These are phyloP conservation scores for Petunia hybrid DNA, from an alignment of 305 asterid species.

Conservation along the genomic window DNA sequence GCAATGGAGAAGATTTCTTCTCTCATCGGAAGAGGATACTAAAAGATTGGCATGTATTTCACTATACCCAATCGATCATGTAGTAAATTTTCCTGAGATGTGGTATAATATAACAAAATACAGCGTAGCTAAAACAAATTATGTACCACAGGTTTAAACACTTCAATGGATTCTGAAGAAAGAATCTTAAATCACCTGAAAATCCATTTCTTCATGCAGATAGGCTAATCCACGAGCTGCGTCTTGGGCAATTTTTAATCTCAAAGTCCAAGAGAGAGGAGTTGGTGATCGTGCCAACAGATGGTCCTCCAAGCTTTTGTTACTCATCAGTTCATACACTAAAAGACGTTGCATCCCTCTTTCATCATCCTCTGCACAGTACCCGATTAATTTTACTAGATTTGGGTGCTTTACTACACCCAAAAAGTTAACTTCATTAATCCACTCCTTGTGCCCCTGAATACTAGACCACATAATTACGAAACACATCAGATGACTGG, in stretches of 20 bases:
- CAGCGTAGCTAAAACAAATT: background rate
- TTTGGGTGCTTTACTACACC: conserved; percentile 88
- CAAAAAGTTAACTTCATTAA: conserved; percentile 80
- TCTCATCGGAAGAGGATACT: too few relatives aligned
- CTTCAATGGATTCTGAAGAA: background rate
- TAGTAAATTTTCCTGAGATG: too few relatives aligned
- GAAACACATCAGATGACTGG: conserved; percentile 47
- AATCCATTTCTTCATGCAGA: conserved; percentile 96
- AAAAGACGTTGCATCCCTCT: conserved; percentile 93
- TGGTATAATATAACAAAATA: too few relatives aligned
- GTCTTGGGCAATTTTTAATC: conserved; percentile 83
- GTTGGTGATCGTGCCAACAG: conserved; percentile 59
- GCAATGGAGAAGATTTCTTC: background rate
- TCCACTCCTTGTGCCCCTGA: conserved; percentile 99
- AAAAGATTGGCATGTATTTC: too few relatives aligned
- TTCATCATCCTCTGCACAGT: conserved; percentile 93
- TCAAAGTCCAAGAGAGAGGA: conserved; percentile 73
- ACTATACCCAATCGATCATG: background rate
- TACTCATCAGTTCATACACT: conserved; percentile 87
- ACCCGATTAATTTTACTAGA: conserved; percentile 87
- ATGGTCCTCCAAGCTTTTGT: conserved; percentile 92
- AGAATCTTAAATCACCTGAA: conserved; percentile 65
- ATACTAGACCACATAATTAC: conserved; percentile 68
- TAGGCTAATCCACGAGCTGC: conserved; percentile 94
- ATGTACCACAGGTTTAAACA: background rate